Conservation (phyloP, 1,139 yeast genomes). For the Sugiyamaella neomexicana region DNA sequence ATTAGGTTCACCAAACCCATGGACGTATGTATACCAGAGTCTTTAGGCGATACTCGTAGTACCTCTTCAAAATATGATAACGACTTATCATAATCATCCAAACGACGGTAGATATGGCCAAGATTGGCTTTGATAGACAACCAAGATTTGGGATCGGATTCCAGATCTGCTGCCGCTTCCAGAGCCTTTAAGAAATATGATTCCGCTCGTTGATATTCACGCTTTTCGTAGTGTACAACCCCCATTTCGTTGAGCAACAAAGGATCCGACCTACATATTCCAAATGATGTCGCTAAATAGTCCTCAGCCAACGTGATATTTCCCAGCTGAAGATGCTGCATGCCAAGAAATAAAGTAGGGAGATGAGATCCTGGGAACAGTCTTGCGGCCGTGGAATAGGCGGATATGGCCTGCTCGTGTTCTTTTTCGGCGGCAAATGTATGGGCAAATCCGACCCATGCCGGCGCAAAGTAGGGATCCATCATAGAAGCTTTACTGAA, state of each 20-base stretch:
- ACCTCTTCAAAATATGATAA: constrained; percentile 77
- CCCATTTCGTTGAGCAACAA: constrained; percentile 87
- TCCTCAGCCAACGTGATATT: constrained; percentile 84
- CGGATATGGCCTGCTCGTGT: constrained; percentile 97
- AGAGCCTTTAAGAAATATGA: constrained; percentile 70
- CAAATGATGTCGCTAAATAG: constrained; percentile 72
- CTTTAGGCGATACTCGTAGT: constrained; percentile 64
- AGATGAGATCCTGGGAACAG: constrained; percentile 92
- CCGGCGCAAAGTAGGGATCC: constrained; percentile 89
- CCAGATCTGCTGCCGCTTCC: constrained; percentile 64
- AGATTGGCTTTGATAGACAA: constrained; percentile 82
- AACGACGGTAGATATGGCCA: constrained; percentile 84
- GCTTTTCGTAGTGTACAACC: constrained; percentile 78
- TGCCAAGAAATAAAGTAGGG: constrained; percentile 88
- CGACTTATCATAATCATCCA: constrained; percentile 62
- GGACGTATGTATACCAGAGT: constrained; percentile 76
- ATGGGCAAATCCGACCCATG: constrained; percentile 98
- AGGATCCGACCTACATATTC: constrained; percentile 83
- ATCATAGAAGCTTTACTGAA: constrained; percentile 88
- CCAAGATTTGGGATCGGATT: constrained; percentile 83
- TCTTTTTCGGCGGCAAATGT: constrained; percentile 98
- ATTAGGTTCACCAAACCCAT: constrained; percentile 81
- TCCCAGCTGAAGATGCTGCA: constrained; percentile 91
- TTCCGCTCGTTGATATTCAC: constrained; percentile 69
- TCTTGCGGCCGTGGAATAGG: constrained; percentile 93